Percentiles rank a stretch among this genome's conserved stretches.
phyloP scores from a whole-genome alignment of 1,139 yeast species.

The Nakaseomyces delphensis region DNA sequence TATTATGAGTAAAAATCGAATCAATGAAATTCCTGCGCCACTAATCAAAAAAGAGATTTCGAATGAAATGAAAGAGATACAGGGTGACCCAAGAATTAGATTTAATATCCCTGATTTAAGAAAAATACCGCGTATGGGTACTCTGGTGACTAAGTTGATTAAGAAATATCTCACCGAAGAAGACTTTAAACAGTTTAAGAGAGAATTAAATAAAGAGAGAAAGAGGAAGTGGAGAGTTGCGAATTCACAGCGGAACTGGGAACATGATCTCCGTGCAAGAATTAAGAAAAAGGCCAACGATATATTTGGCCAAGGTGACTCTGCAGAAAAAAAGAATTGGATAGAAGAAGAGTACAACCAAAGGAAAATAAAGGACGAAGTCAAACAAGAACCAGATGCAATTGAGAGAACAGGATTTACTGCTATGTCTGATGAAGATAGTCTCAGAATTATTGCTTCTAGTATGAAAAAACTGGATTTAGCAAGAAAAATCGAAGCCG shows the following conservation, averaged over 20 bases:
- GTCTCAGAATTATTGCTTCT: conserved; percentile 26
- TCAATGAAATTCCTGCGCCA: neutral
- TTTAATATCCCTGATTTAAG: conserved; percentile 27
- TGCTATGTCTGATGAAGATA: conserved; percentile 24
- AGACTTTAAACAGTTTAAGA: conserved; percentile 54
- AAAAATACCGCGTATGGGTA: conserved; percentile 15
- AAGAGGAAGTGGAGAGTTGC: conserved; percentile 88
- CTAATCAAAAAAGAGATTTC: neutral
- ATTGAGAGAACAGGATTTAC: conserved; percentile 7
- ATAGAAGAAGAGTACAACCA: conserved; percentile 59
- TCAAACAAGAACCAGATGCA: conserved; percentile 7
- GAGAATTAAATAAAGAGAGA: conserved; percentile 56
- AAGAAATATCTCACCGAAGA: conserved; percentile 31
- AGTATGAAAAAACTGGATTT: conserved; percentile 22
- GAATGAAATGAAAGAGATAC: neutral
- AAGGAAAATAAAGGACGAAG: conserved; percentile 50
- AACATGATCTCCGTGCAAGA: conserved; percentile 73
- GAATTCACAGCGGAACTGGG: conserved; percentile 74
- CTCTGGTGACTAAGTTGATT: conserved; percentile 21
- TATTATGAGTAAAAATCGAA: neutral
- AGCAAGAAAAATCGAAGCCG: conserved; percentile 25
- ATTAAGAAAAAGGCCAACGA: conserved; percentile 62
- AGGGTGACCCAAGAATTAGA: conserved; percentile 9
- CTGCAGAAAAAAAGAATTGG: conserved; percentile 60
- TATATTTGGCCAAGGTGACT: conserved; percentile 56